phyloP scores from a whole-genome alignment of 306 rosid species.

The Vigna radiata region DNA sequence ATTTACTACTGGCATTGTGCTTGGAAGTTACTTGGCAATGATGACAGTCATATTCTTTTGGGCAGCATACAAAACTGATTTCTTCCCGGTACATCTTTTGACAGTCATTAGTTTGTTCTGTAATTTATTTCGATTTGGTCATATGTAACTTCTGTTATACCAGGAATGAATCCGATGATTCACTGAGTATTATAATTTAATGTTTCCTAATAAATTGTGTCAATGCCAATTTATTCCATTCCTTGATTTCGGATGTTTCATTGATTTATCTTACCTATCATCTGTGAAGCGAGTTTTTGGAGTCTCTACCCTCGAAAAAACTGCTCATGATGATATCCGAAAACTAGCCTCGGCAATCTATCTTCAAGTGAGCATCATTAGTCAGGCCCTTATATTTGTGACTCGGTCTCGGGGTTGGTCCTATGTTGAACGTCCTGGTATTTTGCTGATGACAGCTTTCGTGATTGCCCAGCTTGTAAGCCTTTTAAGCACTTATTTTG shows the following conservation, averaged over 20 bases:
- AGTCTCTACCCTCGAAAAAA: slow-evolving; percentile 78
- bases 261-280: slow-evolving; percentile 33
- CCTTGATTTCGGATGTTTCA: slow-evolving; percentile 20
- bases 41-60: slow-evolving; percentile 96
- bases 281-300: slow-evolving; percentile 72
- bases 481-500: slow-evolving; percentile 1
- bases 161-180: background rate
- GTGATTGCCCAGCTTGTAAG: slow-evolving; percentile 86
- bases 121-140: background rate
- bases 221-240: slow-evolving; percentile 24
- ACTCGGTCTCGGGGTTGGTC: slow-evolving; percentile 95
- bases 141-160: background rate
- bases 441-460: slow-evolving; percentile 70
- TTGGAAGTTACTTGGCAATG: slow-evolving; percentile 92
- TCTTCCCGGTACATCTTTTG: slow-evolving; percentile 69
- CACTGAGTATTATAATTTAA: background rate
- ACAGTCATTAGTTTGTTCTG: background rate
- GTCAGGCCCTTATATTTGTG: slow-evolving; percentile 92
- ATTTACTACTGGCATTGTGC: slow-evolving; percentile 84
- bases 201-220: background rate
- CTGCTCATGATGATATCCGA: slow-evolving; percentile 74
- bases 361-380: slow-evolving; percentile 90
- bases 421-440: slow-evolving; percentile 81
- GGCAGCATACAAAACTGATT: slow-evolving; percentile 89
- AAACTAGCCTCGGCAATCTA: slow-evolving; percentile 91